Evolutionary conservation across 1,139 yeast genomes (phyloP), one percentile per base, ranked within the genome.

Genomic region (Yamadazyma friedrichii): DNA sequence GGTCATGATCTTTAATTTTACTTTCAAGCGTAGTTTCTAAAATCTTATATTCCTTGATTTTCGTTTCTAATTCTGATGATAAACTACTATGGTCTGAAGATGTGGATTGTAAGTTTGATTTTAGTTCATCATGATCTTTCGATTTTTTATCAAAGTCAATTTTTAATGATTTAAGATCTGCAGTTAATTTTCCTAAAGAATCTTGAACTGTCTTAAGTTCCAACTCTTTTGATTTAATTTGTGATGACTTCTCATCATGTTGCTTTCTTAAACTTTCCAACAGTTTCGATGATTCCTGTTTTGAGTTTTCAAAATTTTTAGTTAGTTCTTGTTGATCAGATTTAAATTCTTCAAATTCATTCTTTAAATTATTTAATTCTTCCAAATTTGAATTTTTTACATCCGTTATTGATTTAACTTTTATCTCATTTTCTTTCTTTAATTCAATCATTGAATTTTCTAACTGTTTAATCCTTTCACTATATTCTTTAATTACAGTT

Each of bases 401-500:
- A 11, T 33, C 35, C n/a, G 5, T 17, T 4, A 40, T 3, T 3
- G 13, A 25, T 33, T 38, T 31, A 31, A 31, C 3, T 39, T 28
- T 11, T 46, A 4, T 26, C 50, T 49, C 15, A 33, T 40, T 20
- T 48, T 47, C 40, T 45, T 50, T 3, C 42, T 54, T 52, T 4
- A 52, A 39, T 2, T 43, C 41, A 2, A 43, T 27, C 9, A 61
- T 40, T 2, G 45, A 41, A 2, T 40, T 35, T 41, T 65, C 68
- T 31, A 62, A 49, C 8, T 40, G 41, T 33, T 55, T 60, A n/a
- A 76, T 69, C 49, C 68, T 76, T 36, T 71, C 76, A 8, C 75
- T 63, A 47, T 76, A 78, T 42, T 75, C 78, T 49, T 70, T 62
- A 5, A 74, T 63, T 0, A 73, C 62, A 1, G 76, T 62, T 40